These are phyloP conservation scores for Aspergillus ruber DNA, from an alignment of 2,329 filamentous ascomycete species.

Conservation along the genomic window DNA sequence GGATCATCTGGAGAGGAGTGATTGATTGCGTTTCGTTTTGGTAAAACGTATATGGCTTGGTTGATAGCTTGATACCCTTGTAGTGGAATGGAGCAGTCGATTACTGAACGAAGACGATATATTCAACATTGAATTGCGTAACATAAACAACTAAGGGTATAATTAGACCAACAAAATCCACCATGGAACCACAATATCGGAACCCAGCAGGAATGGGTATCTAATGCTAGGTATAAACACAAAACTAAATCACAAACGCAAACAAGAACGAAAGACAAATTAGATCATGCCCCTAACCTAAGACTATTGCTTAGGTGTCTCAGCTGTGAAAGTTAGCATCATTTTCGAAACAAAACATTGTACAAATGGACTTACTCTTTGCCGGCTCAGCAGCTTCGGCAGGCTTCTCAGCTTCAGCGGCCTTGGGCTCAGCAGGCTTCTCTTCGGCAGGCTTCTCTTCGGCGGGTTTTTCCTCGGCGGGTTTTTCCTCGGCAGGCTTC, in stretches of 20 bases:
- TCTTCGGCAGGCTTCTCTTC: slow-evolving; percentile 1
- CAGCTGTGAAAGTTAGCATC: slow-evolving; percentile 5
- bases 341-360: neutral
- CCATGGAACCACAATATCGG: slow-evolving; percentile 4
- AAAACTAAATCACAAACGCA: neutral
- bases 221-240: slow-evolving; percentile 11
- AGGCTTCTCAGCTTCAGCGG: neutral
- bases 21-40: neutral
- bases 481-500: neutral
- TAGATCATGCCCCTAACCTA: neutral
- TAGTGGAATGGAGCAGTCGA: neutral
- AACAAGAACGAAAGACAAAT: neutral
- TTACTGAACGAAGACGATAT: neutral
- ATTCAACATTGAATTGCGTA: neutral
- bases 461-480: neutral
- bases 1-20: slow-evolving; percentile 12
- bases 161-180: slow-evolving; percentile 2
- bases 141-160: slow-evolving; percentile 12
- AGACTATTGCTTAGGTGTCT: slow-evolving; percentile 4
- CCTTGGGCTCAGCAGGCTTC: slow-evolving; percentile 6
- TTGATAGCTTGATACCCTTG: neutral
- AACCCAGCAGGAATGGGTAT: slow-evolving; percentile 5
- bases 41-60: neutral
- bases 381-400: slow-evolving; percentile 6
- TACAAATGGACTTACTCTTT: slow-evolving; percentile 4